Base-by-base conservation (phyloP, 441 rosid species). In the Mallotus japonicus region DNA sequence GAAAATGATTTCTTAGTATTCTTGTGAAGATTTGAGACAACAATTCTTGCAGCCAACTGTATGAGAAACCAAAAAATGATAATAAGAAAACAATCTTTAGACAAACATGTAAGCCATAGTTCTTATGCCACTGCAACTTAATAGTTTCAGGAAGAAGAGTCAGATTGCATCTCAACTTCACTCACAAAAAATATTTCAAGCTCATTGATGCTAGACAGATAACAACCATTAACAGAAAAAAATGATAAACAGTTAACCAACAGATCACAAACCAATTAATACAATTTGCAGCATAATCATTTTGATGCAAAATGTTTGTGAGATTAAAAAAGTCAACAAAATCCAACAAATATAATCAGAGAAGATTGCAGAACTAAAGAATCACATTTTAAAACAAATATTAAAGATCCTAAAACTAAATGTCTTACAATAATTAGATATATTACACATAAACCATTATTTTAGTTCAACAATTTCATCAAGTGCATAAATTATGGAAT, bases 11-110 rank as follows among this genome's bases (percentile, higher is more conserved):
- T 91, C 84, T 78, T 85, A 0, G 97, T 93, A 73, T 87, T 91
- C 85, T 93, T 93, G 74, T 93, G 98, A 73, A 93, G 88, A 83
- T 93, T 93, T 2, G 97, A 93, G 12, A 93, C 98, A 64, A 81
- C 98, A 72, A 93, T 90, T 77, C 98, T 89, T 0, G 98, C 98
- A 73, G 97, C 98, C 87, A 93, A 76, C 98, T 93, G 91, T 67
- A 81, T 49, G 3, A 19, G 40, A 19, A 63, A 58, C 62, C 49
- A 67, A 73, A 17, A 75, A 6, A 11, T 20, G 50, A 69, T 49
- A 8, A 4, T 32, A 22, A 6, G 3, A 4, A 56, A 44, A 24
- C 28, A 24, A 24, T 24, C 28, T 24, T 0, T 11, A 42, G 3
- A 1, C 4, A 69, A 64, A 16, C 20, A 60, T 0, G 37, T 7